Base-by-base conservation (phyloP, 164 flowering plant species). In the Aristolochia californica region DNA sequence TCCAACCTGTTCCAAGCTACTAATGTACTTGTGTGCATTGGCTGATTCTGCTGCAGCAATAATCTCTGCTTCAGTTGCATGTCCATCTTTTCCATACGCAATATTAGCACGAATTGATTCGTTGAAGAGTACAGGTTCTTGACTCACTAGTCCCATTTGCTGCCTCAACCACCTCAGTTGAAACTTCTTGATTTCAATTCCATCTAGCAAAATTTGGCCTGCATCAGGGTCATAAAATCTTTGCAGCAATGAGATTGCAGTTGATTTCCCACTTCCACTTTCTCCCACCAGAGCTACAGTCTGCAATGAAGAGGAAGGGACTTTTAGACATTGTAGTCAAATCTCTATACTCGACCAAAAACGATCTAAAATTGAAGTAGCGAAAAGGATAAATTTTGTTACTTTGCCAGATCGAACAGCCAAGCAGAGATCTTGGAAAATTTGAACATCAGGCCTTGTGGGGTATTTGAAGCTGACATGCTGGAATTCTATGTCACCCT, bases 121-220 rank as follows among this genome's bases (percentile, higher is more conserved):
- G 22, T 62, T 70, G 59, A 69, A 69, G 48, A 69, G 45, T 5
- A 61, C 55, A 15, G 72, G 90, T 43, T 80, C 91, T 72, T 84
- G 91, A 76, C 84, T 76, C 5, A 84, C 91, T 17, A 82, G 74
- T 8, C 88, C 88, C 84, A 82, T 84, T 50, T 85, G 91, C 58
- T 78, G 86, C 70, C 91, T 80, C 60, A 82, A 27, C 87, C 85
- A 82, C 60, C 63, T 78, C 53, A 84, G 30, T 57, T 77, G 76
- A 0, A 84, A 53, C 25, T 59, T 74, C 49, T 70, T 73, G n/a
- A 84, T 73, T 17, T 84, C 81, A 17, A 70, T 63, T 25, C 87
- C 85, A 47, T 84, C 90, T 5, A 84, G 66, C 21, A 59, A 64
- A 13, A 84, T 78, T 0, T 43, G 52, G 21, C 90, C 88, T 21